phyloP scores from a whole-genome alignment of 257 asterid species.

The Gynochthodes officinalis region DNA sequence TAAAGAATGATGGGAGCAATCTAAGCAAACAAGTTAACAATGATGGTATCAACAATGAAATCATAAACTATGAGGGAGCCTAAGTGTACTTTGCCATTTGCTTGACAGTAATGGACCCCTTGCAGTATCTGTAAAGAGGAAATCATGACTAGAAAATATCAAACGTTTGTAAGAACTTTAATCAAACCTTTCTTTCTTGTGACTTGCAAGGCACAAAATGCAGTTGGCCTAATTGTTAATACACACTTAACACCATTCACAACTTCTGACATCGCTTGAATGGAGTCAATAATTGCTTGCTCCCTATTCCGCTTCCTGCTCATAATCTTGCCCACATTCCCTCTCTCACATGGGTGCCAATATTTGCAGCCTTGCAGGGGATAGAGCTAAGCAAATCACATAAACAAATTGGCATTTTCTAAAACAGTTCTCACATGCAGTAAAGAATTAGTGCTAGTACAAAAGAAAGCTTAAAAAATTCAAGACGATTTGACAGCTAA shows the following conservation, averaged over 20 bases:
- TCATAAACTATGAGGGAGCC: not conserved
- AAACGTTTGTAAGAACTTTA: slow-evolving; percentile 3
- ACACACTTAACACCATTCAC: slow-evolving; percentile 21
- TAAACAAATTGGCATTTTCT: not conserved
- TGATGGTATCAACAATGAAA: not conserved
- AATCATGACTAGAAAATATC: not conserved
- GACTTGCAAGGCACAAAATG: slow-evolving; percentile 8
- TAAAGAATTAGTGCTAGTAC: no score
- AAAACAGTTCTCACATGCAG: not conserved
- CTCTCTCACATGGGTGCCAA: slow-evolving; percentile 20
- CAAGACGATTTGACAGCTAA: slow-evolving; percentile 18
- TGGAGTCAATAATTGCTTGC: slow-evolving; percentile 23
- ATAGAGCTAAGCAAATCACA: slow-evolving; percentile 1
- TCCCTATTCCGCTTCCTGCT: slow-evolving; percentile 11
- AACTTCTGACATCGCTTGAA: slow-evolving; percentile 15
- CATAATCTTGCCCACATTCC: slow-evolving; percentile 25
- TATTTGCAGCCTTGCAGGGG: slow-evolving; percentile 4
- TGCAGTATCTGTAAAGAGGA: slow-evolving; percentile 19
- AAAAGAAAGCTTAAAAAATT: not conserved
- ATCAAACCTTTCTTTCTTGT: not conserved
- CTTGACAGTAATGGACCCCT: not conserved
- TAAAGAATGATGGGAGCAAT: not conserved
- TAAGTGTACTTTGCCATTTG: not conserved
- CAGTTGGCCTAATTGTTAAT: slow-evolving; percentile 19
- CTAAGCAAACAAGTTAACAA: slow-evolving; percentile 6